Evolutionary conservation across 2,329 filamentous ascomycete species (phyloP), one percentile per base, ranked within the genome.

Genomic region (Fusarium subtropicale): DNA sequence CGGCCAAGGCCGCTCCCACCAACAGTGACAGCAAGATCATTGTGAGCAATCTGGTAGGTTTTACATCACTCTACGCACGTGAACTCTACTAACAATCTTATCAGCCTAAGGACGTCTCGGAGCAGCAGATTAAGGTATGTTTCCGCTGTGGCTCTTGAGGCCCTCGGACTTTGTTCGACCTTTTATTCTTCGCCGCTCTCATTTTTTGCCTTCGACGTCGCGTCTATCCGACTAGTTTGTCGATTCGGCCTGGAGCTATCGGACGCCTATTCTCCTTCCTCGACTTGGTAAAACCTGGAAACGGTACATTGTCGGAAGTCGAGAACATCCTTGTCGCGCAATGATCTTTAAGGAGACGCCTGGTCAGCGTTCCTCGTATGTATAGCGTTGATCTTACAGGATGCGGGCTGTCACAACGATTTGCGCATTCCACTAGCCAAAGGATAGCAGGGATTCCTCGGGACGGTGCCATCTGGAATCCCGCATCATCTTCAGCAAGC

Each of bases 41-140:
- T 82, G 95, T 99, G 84, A 97, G 93, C 91, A 97, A 97, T 86
- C 88, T 99, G 87, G 94, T 97, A 91, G 82, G 94, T 74, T 48
- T 4, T 33, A 13, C 39, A 7, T 33, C 24, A n/a, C 34, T 22
- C 46, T 66, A 1, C 3, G 3, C 12, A 22, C n/a, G 3, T 24
- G 36, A 13, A n/a, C 16, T 7, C n/a, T 46, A 50, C 87, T 91
- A 84, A 92, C 81, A 30, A 28, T 16, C 9, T 11, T 20, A 58
- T 34, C 74, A 98, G 93, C 96, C 96, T 81, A 90, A 91, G 86
- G 96, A 99, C 90, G 94, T 99, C 82, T 93, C 90, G 84, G 95
- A 98, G 88, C 86, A 85, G 85, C 93, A 97, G 90, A 97, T 99
- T 86, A 98, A 99, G 96, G 96, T 99, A 99, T 97, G 96, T 99